Evolutionary conservation across 176 grass and related monocot genomes (phyloP).

Genomic region (Bonia amplexicaulis): DNA sequence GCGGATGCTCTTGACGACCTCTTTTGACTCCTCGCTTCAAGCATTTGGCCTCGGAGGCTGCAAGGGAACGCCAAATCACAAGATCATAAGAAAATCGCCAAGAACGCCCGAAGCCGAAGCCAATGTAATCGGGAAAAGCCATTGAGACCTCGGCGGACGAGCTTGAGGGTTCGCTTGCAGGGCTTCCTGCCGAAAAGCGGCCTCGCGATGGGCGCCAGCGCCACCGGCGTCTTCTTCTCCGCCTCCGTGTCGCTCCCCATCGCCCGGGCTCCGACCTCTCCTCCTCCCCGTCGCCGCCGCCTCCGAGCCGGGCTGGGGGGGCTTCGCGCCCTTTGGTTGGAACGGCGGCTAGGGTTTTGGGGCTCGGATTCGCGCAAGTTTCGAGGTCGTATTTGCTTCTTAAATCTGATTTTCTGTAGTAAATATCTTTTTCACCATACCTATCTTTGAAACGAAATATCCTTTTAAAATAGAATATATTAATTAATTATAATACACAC

Average conservation of each 20-base stretch:
- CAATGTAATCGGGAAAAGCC: background rate
- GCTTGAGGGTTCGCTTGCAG: conserved; percentile 82
- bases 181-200: conserved; percentile 79
- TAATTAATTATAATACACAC: too few species aligned
- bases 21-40: conserved; percentile 89
- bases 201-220: conserved; percentile 71
- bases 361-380: background rate
- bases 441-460: too few species aligned
- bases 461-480: too few species aligned
- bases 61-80: background rate
- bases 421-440: too few species aligned
- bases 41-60: conserved; percentile 85
- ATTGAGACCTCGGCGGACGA: conserved; percentile 48
- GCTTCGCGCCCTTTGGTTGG: conserved; percentile 12
- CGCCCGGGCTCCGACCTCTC: conserved; percentile 10
- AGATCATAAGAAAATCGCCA: background rate
- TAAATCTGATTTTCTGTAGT: too few species aligned
- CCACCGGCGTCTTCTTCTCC: conserved; percentile 35
- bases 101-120: background rate
- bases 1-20: conserved; percentile 96
- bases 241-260: conserved; percentile 47
- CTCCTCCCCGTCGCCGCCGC: conserved; percentile 10
- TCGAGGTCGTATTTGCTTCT: too few species aligned
- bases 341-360: conserved; percentile 40
- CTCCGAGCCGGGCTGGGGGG: background rate